A percentile compares a stretch with the other conserved stretches of the same genome.
phyloP scores from a whole-genome alignment of 1,139 yeast species.

The Starmera stellimalicola region DNA sequence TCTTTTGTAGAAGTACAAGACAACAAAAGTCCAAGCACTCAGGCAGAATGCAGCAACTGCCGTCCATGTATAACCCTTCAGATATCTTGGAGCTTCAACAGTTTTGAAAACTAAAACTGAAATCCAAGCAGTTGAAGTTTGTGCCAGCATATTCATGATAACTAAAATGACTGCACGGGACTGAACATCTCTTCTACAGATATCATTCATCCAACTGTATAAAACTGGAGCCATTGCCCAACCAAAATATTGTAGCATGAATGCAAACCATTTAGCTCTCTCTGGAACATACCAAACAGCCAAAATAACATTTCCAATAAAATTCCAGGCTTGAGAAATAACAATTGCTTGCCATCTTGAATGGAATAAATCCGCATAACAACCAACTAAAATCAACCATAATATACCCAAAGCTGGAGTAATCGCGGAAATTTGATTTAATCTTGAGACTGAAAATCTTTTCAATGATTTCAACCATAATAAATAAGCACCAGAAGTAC shows the following conservation, averaged over 20 bases:
- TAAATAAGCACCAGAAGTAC: constrained; percentile 25
- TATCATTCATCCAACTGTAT: constrained; percentile 31
- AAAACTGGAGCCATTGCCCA: constrained; percentile 35
- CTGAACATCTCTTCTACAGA: constrained; percentile 29
- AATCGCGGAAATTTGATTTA: constrained; percentile 19
- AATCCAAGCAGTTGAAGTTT: constrained; percentile 31
- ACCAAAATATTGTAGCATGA: constrained; percentile 33
- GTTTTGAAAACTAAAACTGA: constrained; percentile 42
- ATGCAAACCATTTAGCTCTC: constrained; percentile 69
- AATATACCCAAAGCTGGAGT: constrained; percentile 29
- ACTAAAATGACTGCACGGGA: constrained; percentile 31
- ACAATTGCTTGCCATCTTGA: constrained; percentile 50
- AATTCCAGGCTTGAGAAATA: constrained; percentile 40
- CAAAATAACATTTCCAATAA: constrained; percentile 33
- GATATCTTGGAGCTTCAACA: constrained; percentile 39
- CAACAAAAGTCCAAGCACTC: constrained; percentile 41
- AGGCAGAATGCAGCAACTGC: constrained; percentile 38
- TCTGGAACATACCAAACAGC: constrained; percentile 57
- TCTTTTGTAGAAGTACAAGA: constrained; percentile 46
- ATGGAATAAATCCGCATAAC: constrained; percentile 40
- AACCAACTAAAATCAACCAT: constrained; percentile 35
- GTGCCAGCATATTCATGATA: constrained; percentile 30
- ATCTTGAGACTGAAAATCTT: constrained; percentile 15
- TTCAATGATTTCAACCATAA: constrained; percentile 18
- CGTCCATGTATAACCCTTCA: constrained; percentile 43